Evolutionary conservation across 495 filamentous ascomycete species (phyloP).

Genomic region (Trichoderma erinaceum): DNA sequence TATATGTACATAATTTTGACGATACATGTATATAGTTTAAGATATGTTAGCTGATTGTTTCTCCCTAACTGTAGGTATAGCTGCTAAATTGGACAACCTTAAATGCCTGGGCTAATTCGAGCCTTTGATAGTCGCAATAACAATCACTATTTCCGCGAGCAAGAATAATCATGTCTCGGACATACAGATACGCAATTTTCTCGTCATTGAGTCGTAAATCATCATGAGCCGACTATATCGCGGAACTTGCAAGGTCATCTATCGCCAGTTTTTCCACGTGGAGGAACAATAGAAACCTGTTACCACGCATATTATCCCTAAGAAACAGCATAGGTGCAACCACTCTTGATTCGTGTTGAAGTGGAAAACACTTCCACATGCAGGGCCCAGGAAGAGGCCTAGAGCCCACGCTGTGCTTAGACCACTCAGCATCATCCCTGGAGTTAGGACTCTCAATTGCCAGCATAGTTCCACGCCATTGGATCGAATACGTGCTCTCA

Average conservation of each 20-base stretch:
- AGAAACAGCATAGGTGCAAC: slow-evolving; percentile 1
- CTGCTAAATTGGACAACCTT: no score
- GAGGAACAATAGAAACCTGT: neutral
- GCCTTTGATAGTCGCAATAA: no score
- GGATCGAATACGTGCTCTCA: neutral
- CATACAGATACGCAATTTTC: neutral
- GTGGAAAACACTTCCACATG: neutral
- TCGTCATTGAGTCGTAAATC: neutral
- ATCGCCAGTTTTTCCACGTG: neutral
- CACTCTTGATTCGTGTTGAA: neutral
- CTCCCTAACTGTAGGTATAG: no score
- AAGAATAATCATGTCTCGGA: neutral
- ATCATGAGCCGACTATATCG: neutral
- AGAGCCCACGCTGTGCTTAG: neutral
- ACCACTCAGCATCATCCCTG: neutral
- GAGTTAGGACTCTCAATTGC: neutral
- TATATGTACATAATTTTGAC: no score
- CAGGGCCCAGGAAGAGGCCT: neutral
- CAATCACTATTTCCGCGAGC: no score
- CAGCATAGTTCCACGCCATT: neutral
- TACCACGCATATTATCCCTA: neutral
- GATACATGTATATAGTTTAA: no score
- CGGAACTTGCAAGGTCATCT: no score
- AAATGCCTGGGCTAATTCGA: no score
- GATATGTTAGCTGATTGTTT: no score